These are phyloP conservation scores for Pseudognaphalium luteoalbum DNA, from an alignment of 129 eudicot species.

Conservation along the genomic window DNA sequence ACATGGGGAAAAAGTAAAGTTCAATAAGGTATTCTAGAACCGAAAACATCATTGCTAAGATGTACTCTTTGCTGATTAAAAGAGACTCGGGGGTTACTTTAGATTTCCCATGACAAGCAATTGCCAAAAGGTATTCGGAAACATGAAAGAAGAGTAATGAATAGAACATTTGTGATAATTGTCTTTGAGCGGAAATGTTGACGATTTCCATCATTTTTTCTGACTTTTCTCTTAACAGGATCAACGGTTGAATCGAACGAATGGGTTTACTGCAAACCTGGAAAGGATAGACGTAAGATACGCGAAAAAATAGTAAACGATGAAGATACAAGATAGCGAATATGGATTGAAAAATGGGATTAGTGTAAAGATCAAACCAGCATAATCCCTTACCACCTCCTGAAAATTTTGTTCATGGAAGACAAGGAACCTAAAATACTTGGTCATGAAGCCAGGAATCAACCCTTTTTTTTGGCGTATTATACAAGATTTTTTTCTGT, in stretches of 20 bases:
- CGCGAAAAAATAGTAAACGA: no score
- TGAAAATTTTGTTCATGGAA: no score
- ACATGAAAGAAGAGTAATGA: conserved; percentile 65
- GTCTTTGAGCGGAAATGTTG: conserved; percentile 49
- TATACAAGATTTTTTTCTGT: no score
- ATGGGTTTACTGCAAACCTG: no score
- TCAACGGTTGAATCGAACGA: neutral
- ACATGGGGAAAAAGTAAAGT: conserved; percentile 55
- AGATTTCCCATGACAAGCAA: conserved; percentile 56
- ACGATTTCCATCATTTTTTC: conserved; percentile 55
- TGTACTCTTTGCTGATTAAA: conserved; percentile 59
- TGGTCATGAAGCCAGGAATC: no score
- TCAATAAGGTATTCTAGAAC: conserved; percentile 60
- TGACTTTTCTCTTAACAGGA: conserved; percentile 9
- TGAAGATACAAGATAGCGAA: no score
- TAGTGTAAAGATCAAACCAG: no score
- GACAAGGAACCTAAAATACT: no score
- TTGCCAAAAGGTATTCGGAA: conserved; percentile 71
- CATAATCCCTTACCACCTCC: no score
- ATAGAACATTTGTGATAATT: conserved; percentile 52
- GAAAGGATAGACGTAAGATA: no score
- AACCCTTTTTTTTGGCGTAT: no score
- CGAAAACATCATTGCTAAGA: conserved; percentile 64
- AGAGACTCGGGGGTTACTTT: conserved; percentile 64
- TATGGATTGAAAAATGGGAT: no score